Base-by-base conservation (phyloP, 225 moss, liverwort and hornwort species). In the Straminergon stramineum region DNA sequence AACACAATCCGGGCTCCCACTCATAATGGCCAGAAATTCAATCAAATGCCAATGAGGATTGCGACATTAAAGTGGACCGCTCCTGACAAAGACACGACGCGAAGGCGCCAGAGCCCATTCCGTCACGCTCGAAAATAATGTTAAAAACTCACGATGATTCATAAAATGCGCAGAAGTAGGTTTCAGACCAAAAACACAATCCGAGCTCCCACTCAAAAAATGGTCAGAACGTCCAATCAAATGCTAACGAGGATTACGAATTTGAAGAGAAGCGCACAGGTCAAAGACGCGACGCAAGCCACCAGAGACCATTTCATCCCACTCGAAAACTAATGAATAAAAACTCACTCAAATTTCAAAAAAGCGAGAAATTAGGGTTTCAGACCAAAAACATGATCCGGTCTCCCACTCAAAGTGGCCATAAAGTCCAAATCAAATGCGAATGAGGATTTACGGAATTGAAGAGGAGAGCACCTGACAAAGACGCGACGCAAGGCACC, bases 1-100 rank as follows among this genome's bases (percentile, higher is more conserved):
- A 79, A 56, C 53, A 34, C 23, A 37, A 79, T n/a, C 75, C 66
- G 32, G 20, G 12, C 13, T 31, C 7, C 9, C 37, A 79, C 24
- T 53, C 53, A 13, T 70, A 58, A 28, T 68, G 37, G 15, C 52
- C 15, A 69, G 34, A 66, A 48, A 53, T 34, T 28, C 70, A 73
- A 75, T 60, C 68, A 75, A 60, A 26, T 65, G 65, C 55, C 64
- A 30, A 63, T 28, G 24, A 76, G 32, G 53, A 52, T 78, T 55
- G 23, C 34, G 12, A 39, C 28, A 17, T 51, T 17, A 71, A 41
- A 26, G 35, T 76, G 56, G 37, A 37, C 13, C 11, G 45, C 52
- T 95, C 93, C 95, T 96, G 95, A 62, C 96, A 96, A 57, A 97
- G 94, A 22, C 92, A 93, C 32, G 95, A 95, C 39, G 94, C 99